These are phyloP conservation scores for Sesbania bispinosa DNA, from an alignment of 306 rosid genomes.

Conservation along the genomic window DNA sequence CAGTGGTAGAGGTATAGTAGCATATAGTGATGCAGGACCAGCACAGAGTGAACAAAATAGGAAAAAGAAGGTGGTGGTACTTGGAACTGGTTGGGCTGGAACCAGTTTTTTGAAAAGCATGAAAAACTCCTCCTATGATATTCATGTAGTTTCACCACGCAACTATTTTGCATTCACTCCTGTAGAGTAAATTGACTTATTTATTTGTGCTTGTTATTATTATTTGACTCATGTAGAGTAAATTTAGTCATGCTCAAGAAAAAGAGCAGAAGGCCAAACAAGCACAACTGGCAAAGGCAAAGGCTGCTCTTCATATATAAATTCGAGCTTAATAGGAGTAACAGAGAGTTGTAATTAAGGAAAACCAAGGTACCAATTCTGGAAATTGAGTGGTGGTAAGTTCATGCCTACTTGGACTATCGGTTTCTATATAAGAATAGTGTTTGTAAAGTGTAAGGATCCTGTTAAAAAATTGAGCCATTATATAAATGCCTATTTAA, in stretches of 20 bases:
- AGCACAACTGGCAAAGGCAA: constrained; percentile 93
- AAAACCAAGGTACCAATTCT: constrained; percentile 86
- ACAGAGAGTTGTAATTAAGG: constrained; percentile 81
- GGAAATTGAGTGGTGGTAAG: constrained; percentile 97
- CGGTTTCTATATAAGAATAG: background rate
- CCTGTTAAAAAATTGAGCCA: background rate
- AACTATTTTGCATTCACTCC: constrained; percentile 97
- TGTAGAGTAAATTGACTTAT: too few species aligned
- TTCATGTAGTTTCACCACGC: constrained; percentile 88
- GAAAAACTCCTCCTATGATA: constrained; percentile 53
- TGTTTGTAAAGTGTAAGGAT: background rate
- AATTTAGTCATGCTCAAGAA: constrained; percentile 98
- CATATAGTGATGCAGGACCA: constrained; percentile 57
- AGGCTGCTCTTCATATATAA: constrained; percentile 91
- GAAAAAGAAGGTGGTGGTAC: constrained; percentile 80
- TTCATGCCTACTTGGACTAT: constrained; percentile 18
- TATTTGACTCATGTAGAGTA: constrained; percentile 49
- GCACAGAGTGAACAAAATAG: background rate
- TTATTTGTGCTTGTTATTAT: constrained; percentile 6
- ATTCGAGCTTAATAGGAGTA: constrained; percentile 90
- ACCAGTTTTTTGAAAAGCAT: constrained; percentile 79
- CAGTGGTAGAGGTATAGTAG: constrained; percentile 78
- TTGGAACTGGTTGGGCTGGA: constrained; percentile 99
- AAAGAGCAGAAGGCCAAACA: constrained; percentile 91
- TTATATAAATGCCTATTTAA: background rate